Evolutionary conservation across 225 moss, liverwort and hornwort genomes (phyloP), one percentile per base, ranked within the genome.

Genomic region (Straminergon stramineum): DNA sequence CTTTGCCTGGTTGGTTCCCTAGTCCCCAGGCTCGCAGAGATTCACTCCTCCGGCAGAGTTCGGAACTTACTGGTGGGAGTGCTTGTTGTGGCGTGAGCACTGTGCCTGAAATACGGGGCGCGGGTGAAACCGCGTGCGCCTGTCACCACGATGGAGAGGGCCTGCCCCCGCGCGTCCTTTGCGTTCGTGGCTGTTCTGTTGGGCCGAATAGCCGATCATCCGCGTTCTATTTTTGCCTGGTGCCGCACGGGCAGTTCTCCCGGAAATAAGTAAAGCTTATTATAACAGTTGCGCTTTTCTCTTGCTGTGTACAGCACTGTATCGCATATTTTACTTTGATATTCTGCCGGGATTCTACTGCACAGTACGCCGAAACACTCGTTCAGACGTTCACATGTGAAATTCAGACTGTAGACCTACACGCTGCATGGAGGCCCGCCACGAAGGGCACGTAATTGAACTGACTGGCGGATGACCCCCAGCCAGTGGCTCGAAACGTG

Each of bases 51-150:
- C 61, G 48, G 30, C 43, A 10, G 32, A 64, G 48, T 82, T 63
- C 23, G 82, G 37, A 57, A 79, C n/a, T 56, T 83, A 64, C 66
- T 65, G 64, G 26, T 35, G 48, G 51, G 35, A 75, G 45, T 85
- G 85, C 45, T 45, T 10, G 48, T 17, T 31, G 48, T 34, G 45
- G 75, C 51, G 62, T 15, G 31, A 37, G 73, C 52, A 88, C 74
- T 88, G 88, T 88, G 88, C 73, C 88, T 82, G 20, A 73, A 88
- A 88, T 88, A 88, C 39, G 41, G 88, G 88, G 74, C 74, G 32
- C 12, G 74, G 31, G 82, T 73, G 82, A 88, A 88, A 82, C 88
- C 88, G 82, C 71, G 88, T 74, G 63, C 61, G 82, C 71, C 57
- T 15, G 8, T 81, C 60, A n/a, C 81, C 88, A 81, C 56, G 51